Percentiles rank a stretch among this genome's conserved stretches.
Conservation (phyloP, 2,329 filamentous ascomycete genomes). For the Colletotrichum chrysophilum region DNA sequence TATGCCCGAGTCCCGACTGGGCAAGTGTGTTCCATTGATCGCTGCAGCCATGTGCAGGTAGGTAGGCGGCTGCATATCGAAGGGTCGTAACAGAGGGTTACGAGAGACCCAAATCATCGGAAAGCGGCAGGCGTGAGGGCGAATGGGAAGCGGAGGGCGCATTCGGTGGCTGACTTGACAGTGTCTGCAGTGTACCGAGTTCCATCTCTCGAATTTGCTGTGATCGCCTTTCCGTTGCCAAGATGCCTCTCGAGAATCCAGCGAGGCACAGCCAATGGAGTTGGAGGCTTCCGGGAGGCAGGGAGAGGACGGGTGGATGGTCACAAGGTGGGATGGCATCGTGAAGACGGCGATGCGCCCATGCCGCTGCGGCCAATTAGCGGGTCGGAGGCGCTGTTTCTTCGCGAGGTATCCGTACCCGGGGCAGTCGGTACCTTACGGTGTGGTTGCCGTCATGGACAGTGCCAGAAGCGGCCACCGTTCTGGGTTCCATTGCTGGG, state of each 20-base stretch:
- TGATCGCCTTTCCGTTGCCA: not conserved
- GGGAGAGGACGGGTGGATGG: not conserved
- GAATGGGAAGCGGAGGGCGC: not conserved
- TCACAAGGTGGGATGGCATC: not conserved
- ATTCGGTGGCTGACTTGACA: not conserved
- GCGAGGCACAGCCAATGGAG: not conserved
- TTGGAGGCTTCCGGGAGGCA: not conserved
- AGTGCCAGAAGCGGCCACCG: not conserved
- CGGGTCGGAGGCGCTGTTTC: constrained; percentile 20
- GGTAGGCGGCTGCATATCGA: not conserved
- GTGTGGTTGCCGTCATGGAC: not conserved
- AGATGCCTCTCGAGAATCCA: not conserved
- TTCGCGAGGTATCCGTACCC: not conserved
- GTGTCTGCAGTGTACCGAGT: not conserved
- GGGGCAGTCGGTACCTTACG: not conserved
- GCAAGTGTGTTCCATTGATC: not conserved
- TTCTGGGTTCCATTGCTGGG: not conserved
- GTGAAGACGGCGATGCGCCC: constrained; percentile 1
- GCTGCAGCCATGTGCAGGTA: not conserved
- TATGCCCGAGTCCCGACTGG: constrained; percentile 14
- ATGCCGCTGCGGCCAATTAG: constrained; percentile 18
- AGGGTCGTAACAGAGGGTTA: not conserved
- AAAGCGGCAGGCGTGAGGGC: not conserved
- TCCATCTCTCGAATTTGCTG: not conserved
- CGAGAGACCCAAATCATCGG: not conserved